Conservation (phyloP, 2,329 filamentous ascomycete species). For the Apiospora aurea region DNA sequence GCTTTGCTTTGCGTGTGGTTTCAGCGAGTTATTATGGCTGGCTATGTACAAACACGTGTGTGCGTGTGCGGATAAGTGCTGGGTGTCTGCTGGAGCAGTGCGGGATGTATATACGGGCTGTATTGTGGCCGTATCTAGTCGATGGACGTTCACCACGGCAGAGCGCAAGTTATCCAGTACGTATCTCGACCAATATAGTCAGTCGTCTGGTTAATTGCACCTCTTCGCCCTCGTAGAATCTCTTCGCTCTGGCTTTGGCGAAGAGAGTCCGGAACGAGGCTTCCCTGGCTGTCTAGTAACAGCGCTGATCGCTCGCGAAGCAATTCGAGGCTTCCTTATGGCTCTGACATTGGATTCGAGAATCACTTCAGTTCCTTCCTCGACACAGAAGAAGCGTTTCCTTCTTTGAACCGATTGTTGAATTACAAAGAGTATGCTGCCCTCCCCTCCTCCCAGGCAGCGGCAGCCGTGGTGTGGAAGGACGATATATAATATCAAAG, state of each 20-base stretch:
- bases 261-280: slow-evolving; percentile 14
- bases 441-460: not conserved
- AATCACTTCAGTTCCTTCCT: not conserved
- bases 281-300: slow-evolving; percentile 43
- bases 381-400: not conserved
- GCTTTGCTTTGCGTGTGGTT: not conserved
- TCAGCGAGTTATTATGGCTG: not conserved
- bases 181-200: not conserved
- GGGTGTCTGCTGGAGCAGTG: not conserved
- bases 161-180: not conserved
- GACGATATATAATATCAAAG: not conserved
- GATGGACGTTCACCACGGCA: not conserved
- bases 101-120: not conserved
- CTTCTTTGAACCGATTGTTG: not conserved
- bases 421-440: not conserved
- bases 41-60: not conserved
- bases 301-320: slow-evolving; percentile 33
- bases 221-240: not conserved
- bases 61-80: not conserved
- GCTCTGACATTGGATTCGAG: not conserved
- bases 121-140: not conserved
- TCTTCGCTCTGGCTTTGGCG: not conserved
- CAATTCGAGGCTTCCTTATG: not conserved
- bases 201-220: not conserved
- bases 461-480: not conserved